These are phyloP conservation scores for Eremothecium gossypii DNA, from an alignment of 1,139 yeast genomes.

Conservation along the genomic window DNA sequence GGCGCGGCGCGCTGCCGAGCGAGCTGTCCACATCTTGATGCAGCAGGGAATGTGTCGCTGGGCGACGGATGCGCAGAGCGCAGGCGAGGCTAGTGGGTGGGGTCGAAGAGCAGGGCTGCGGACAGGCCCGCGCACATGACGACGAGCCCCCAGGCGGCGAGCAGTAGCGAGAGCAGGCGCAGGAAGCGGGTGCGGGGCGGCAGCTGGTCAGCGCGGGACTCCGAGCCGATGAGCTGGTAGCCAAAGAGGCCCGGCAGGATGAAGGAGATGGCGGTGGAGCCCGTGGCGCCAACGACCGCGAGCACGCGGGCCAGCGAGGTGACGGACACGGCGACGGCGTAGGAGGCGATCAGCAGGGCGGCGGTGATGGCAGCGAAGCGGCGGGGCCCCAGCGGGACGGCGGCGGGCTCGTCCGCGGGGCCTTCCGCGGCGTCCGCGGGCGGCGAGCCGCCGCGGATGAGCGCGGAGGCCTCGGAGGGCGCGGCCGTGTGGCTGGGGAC, in stretches of 20 bases:
- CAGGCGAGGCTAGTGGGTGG: constrained; percentile 28
- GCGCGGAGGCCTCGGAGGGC: background rate
- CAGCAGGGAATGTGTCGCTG: too few species aligned
- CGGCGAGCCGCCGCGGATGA: background rate
- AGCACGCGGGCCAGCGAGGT: constrained; percentile 74
- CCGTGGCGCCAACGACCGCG: constrained; percentile 92
- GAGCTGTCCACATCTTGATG: too few species aligned
- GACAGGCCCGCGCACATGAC: constrained; percentile 75
- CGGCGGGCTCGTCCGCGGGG: constrained; percentile 11
- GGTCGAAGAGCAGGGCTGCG: constrained; percentile 61
- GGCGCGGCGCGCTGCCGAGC: too few species aligned
- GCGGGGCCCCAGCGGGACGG: constrained; percentile 30
- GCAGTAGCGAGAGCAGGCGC: constrained; percentile 49
- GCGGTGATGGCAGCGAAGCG: constrained; percentile 60
- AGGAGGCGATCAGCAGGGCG: constrained; percentile 51
- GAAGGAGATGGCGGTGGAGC: constrained; percentile 87
- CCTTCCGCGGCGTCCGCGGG: background rate
- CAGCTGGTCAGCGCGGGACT: constrained; percentile 31
- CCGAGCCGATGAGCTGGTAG: constrained; percentile 50
- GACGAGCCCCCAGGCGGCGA: constrained; percentile 64
- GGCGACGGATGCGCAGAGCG: too few species aligned
- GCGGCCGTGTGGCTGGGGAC: constrained; percentile 8
- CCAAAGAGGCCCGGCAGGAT: constrained; percentile 90
- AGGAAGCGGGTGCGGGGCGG: constrained; percentile 37
- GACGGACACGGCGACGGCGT: constrained; percentile 67